Base-by-base conservation (phyloP, 257 asterid genomes). In the Solanum tarijense region DNA sequence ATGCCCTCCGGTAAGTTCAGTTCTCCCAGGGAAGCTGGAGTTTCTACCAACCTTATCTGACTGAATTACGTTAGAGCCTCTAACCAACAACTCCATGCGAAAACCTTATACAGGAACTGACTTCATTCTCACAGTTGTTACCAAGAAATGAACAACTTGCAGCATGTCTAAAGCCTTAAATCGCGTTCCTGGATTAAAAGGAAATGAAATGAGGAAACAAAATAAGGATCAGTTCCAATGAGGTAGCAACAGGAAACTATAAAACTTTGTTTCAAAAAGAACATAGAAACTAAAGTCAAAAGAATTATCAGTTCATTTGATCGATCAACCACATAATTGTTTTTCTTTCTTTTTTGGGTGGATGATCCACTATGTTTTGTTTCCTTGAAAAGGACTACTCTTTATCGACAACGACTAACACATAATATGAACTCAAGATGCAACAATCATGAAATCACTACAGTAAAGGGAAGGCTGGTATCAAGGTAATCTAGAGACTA, bases 301-400 rank as follows among this genome's bases (percentile, higher is more conserved):
- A 88, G 34, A 38, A 81, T 55, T 88, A 88, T 68, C 89, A 86
- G 81, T 65, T 83, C 83, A 87, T 79, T 69, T 46, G 84, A 85
- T 89, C 38, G 66, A 85, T 89, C 16, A 1, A 90, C 91, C 91
- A 88, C 72, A 93, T 89, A 87, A 91, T 93, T 91, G 90, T 76
- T 84, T 16, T 71, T 71, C 69, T 72, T 83, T 58, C 87, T 91
- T 91, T 91, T 78, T 86, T 89, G 66, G 92, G 94, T 93, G 94
- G 96, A 88, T 86, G 90, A 88, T 91, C 94, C 95, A 94, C 96
- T 90, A 88, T 31, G 89, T 89, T 91, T 89, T 90, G 89, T 91
- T 91, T 88, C 86, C 84, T 78, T 89, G 90, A 87, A 69, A 84
- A 86, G 69, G 84, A 87, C 91, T 68, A 83, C 62, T 75, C 68